Evolutionary conservation across 1,284 basidiomycete genomes (phyloP).

Genomic region (Rhodotorula sp.): DNA sequence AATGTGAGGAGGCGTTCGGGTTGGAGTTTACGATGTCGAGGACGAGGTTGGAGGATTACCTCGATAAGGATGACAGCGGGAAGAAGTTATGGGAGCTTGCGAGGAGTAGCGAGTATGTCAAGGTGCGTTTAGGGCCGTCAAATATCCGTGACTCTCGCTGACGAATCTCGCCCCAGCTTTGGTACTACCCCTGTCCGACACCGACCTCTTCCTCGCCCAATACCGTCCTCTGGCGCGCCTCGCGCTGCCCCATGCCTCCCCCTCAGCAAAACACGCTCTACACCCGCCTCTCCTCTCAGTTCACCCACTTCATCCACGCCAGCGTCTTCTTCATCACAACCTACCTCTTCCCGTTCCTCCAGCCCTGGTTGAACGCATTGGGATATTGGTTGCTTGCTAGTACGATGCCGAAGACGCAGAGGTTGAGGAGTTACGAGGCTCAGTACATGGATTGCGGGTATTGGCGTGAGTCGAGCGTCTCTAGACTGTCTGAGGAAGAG

Average conservation of each 20-base stretch:
- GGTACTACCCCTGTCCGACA: constrained; percentile 6
- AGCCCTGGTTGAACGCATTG: background rate
- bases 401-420: background rate
- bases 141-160: background rate
- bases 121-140: background rate
- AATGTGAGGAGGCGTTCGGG: constrained; percentile 11
- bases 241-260: background rate
- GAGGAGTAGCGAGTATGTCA: constrained; percentile 9
- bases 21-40: constrained; percentile 6
- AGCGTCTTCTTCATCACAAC: background rate
- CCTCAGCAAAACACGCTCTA: background rate
- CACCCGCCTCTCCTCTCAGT: background rate
- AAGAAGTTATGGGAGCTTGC: constrained; percentile 1
- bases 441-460: constrained; percentile 10
- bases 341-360: constrained; percentile 1
- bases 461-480: background rate
- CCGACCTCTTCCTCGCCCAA: background rate
- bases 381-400: background rate
- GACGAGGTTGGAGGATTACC: constrained; percentile 1
- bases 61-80: background rate
- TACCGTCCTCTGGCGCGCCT: constrained; percentile 12
- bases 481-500: background rate
- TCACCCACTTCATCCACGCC: constrained; percentile 1
- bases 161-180: background rate
- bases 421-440: constrained; percentile 4